A percentile compares a stretch with the other conserved stretches of the same genome.
These are phyloP conservation scores for Phaeophleospora eucalypticola DNA, from an alignment of 2,329 filamentous ascomycete species.

Conservation along the genomic window DNA sequence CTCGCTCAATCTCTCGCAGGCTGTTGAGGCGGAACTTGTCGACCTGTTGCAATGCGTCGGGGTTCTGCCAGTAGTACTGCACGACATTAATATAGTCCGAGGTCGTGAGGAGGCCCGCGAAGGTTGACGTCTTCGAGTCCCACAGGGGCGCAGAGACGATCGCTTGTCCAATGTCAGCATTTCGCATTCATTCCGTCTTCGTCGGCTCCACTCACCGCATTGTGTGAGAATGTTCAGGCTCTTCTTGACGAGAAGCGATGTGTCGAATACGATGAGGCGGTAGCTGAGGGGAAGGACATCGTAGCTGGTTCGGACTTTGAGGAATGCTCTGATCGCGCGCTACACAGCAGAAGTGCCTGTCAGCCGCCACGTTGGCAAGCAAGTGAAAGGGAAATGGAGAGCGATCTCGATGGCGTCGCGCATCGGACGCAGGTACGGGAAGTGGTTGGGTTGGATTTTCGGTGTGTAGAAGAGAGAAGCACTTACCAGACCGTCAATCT, in stretches of 20 bases:
- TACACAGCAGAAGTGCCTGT: conserved; percentile 36
- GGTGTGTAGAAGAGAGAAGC: conserved; percentile 6
- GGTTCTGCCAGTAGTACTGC: conserved; percentile 98
- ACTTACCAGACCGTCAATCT: conserved; percentile 73
- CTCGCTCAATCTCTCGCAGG: conserved; percentile 90
- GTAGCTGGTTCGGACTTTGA: conserved; percentile 94
- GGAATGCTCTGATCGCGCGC: conserved; percentile 90
- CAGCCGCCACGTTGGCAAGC: conserved; percentile 3
- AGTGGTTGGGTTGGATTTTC: too few species aligned
- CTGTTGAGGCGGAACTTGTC: conserved; percentile 92
- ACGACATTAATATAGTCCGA: conserved; percentile 99
- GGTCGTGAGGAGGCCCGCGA: conserved; percentile 89
- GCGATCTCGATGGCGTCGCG: background rate
- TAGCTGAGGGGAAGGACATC: conserved; percentile 96
- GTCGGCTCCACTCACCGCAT: conserved; percentile 62
- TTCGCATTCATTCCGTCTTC: background rate
- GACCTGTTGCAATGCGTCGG: conserved; percentile 80
- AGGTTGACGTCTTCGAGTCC: conserved; percentile 89
- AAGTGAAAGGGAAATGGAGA: too few species aligned
- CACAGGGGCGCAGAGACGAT: conserved; percentile 97
- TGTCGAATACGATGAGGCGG: conserved; percentile 92
- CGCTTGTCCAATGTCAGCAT: conserved; percentile 49
- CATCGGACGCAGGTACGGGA: background rate
- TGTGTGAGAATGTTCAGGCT: conserved; percentile 92
- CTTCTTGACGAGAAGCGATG: conserved; percentile 91